Evolutionary conservation across 768 basidiomycete genomes (phyloP).

Genomic region (Collybia sordida): DNA sequence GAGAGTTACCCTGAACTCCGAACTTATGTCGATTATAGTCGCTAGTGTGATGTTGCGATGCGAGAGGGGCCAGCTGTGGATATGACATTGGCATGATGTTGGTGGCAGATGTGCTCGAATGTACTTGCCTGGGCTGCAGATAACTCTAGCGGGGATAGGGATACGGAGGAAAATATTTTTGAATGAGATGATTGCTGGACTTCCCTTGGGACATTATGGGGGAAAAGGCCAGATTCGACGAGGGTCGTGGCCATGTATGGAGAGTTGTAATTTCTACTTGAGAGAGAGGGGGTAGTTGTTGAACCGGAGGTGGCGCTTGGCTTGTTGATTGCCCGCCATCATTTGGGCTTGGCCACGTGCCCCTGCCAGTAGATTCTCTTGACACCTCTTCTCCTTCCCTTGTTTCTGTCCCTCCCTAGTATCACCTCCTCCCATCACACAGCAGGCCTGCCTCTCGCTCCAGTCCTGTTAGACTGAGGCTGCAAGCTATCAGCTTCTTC

Average conservation of each 20-base stretch:
- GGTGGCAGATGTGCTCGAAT: no score
- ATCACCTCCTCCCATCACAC: constrained; percentile 3
- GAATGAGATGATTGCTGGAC: not conserved
- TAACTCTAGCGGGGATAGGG: no score
- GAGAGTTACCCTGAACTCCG: constrained; percentile 39
- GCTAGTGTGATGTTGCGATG: constrained; percentile 74
- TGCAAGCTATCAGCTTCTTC: constrained; percentile 9
- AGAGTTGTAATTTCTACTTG: not conserved
- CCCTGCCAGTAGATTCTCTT: not conserved
- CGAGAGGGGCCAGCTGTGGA: constrained; percentile 51
- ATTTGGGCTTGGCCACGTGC: constrained; percentile 8
- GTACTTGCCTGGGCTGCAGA: constrained; percentile 1
- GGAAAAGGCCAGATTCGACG: not conserved
- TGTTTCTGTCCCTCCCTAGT: constrained; percentile 8
- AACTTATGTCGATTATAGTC: constrained; percentile 72
- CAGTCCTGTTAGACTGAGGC: constrained; percentile 10
- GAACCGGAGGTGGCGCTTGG: not conserved
- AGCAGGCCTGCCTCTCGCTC: constrained; percentile 27
- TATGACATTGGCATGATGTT: constrained; percentile 5
- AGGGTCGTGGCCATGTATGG: not conserved
- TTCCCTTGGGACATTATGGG: not conserved
- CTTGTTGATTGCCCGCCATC: not conserved
- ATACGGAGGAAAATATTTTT: no score
- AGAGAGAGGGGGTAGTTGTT: not conserved
- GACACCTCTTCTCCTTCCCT: constrained; percentile 10